Conservation (phyloP, 306 rosid genomes). For the Gillenia trifoliata region DNA sequence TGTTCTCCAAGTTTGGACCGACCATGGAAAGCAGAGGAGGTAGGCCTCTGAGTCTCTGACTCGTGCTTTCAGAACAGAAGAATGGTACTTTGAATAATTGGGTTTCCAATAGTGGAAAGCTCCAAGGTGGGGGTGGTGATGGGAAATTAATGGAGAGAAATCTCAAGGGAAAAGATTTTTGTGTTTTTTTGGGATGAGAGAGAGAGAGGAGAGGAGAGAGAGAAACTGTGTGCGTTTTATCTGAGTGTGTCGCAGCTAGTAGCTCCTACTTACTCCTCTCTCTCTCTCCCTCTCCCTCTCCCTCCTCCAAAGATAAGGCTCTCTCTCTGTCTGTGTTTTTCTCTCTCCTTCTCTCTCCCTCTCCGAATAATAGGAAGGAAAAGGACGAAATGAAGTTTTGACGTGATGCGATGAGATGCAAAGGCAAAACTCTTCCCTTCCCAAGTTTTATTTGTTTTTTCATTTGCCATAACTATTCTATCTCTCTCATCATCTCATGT, state of each 20-base stretch:
- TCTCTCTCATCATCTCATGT: neutral
- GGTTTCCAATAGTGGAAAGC: neutral
- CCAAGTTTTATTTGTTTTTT: neutral
- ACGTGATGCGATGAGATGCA: conserved; percentile 10
- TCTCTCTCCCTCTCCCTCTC: conserved; percentile 5
- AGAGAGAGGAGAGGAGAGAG: no score
- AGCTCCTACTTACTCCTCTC: neutral
- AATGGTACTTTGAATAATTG: neutral
- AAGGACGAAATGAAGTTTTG: conserved; percentile 37
- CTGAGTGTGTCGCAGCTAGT: neutral
- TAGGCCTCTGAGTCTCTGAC: neutral
- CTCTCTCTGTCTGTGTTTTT: neutral
- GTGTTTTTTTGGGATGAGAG: no score
- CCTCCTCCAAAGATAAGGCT: conserved; percentile 31
- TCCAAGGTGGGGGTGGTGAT: neutral
- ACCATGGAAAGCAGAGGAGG: neutral
- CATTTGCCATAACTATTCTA: neutral
- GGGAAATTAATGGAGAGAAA: neutral
- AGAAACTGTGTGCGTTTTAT: no score
- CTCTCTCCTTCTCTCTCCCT: no score
- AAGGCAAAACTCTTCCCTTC: neutral
- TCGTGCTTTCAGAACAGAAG: neutral
- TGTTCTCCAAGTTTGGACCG: neutral
- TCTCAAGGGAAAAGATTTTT: neutral
- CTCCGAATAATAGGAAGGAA: conserved; percentile 27